A percentile compares a stretch with the other conserved stretches of the same genome.
phyloP scores from a whole-genome alignment of 2,329 filamentous ascomycete species.

The Hyphodiscus sp. region DNA sequence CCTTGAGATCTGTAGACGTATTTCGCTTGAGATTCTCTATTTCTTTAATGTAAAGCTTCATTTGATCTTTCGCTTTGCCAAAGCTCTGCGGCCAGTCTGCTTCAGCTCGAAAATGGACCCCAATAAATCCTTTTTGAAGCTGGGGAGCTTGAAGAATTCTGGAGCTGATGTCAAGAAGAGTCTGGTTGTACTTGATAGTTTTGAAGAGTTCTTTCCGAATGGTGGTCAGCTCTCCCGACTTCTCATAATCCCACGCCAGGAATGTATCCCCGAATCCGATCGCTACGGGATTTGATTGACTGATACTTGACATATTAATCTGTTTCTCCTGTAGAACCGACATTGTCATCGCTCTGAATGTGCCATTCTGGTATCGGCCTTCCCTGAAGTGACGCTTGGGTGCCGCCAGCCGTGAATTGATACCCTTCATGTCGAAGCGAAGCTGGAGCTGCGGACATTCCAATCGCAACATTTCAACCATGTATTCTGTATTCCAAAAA shows the following conservation, averaged over 20 bases:
- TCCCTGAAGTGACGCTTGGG: constrained; percentile 4
- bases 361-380: constrained; percentile 2
- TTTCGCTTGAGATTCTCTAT: constrained; percentile 8
- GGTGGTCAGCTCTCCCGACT: constrained; percentile 10
- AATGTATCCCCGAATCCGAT: constrained; percentile 18
- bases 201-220: constrained; percentile 20
- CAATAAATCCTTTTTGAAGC: constrained; percentile 17
- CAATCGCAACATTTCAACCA: constrained; percentile 2
- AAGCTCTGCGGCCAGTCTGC: constrained; percentile 18
- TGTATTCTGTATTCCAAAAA: constrained; percentile 13
- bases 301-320: constrained; percentile 5
- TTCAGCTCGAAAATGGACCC: constrained; percentile 21
- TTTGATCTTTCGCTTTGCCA: constrained; percentile 12
- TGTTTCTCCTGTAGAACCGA: not conserved
- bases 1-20: constrained; percentile 1
- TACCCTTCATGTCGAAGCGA: constrained; percentile 11
- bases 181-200: constrained; percentile 13
- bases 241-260: constrained; percentile 18
- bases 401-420: constrained; percentile 9
- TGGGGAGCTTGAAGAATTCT: constrained; percentile 8
- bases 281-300: constrained; percentile 6
- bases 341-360: constrained; percentile 6
- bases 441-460: constrained; percentile 16
- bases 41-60: constrained; percentile 13
- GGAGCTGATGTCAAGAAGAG: constrained; percentile 10